Base-by-base conservation (phyloP, 2,329 filamentous ascomycete genomes). In the Fusarium sp. region DNA sequence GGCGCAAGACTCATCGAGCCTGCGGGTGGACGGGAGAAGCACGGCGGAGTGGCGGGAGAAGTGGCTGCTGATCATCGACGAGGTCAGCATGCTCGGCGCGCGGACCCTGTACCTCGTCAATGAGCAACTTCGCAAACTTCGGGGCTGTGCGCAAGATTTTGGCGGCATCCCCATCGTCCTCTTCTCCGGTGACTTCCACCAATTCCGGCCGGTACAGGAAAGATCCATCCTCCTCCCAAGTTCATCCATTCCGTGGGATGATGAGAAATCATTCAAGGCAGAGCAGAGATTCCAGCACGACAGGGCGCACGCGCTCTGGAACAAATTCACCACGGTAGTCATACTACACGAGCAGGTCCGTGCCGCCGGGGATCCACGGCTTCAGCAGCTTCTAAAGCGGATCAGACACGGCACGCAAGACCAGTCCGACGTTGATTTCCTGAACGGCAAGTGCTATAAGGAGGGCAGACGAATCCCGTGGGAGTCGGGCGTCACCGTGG, bases 231-330 rank as follows among this genome's bases (percentile, higher is more conserved):
- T 50, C 39, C 28, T 50, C 40, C 16, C 28, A 3, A 53, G 48
- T 50, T 15, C 3, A 13, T 10, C 46, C 15, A 30, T 50, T 31
- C 11, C 41, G 43, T 43, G 39, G 46, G 16, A 48, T 7, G 34
- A 28, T 31, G 27, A 44, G 18, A 54, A 59, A 23, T 59, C 60
- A 3, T 64, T 64, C 48, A 48, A 31, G 47, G 55, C 34, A 13
- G 54, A 64, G 41, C 48, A 64, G 23, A n/a, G 60, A 37, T 41
- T 54, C 50, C 50, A 64, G 54, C 60, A 64, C 31, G 60, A 63
- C 27, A 63, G 54, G 46, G 60, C 60, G 18, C 60, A 64, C 48
- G 47, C 39, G 16, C 36, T 64, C 31, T 64, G 60, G 54, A 64
- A 53, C 15, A 36, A n/a, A n/a, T 64, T 64, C 50, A 64, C 54